phyloP scores from a whole-genome alignment of 2,329 filamentous ascomycete genomes.

The Fusarium vanettenii region DNA sequence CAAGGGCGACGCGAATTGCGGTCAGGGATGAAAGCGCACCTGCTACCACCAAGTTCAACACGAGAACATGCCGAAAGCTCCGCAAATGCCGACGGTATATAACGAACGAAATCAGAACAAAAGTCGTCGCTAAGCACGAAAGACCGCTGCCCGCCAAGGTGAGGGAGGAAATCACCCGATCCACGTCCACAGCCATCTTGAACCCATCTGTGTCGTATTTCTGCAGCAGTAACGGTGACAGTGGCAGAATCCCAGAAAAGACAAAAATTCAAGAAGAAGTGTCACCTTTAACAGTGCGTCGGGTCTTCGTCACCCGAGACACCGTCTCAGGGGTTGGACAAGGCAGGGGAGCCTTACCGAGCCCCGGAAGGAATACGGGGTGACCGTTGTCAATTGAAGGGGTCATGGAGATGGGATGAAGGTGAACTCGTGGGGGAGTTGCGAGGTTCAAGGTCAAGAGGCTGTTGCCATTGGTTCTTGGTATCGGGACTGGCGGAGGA shows the following conservation, averaged over 20 bases:
- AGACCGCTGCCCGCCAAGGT: conserved; percentile 39
- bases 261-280: neutral
- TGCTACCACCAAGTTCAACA: conserved; percentile 38
- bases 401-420: neutral
- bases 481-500: neutral
- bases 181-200: conserved; percentile 27
- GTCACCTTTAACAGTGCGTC: neutral
- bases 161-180: conserved; percentile 34
- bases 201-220: neutral
- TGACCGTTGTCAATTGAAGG: neutral
- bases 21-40: conserved; percentile 17
- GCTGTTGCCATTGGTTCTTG: neutral
- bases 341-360: neutral
- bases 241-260: neutral
- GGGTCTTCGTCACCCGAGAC: neutral
- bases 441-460: neutral
- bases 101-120: conserved; percentile 35
- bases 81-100: conserved; percentile 36
- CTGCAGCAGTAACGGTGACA: neutral
- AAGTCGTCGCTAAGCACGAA: conserved; percentile 35
- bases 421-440: neutral
- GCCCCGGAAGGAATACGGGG: neutral
- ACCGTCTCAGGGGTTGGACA: neutral
- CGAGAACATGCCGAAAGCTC: conserved; percentile 39
- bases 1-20: neutral